Base-by-base conservation (phyloP, 345 rosid species). In the Cardiospermum halicacabum region DNA sequence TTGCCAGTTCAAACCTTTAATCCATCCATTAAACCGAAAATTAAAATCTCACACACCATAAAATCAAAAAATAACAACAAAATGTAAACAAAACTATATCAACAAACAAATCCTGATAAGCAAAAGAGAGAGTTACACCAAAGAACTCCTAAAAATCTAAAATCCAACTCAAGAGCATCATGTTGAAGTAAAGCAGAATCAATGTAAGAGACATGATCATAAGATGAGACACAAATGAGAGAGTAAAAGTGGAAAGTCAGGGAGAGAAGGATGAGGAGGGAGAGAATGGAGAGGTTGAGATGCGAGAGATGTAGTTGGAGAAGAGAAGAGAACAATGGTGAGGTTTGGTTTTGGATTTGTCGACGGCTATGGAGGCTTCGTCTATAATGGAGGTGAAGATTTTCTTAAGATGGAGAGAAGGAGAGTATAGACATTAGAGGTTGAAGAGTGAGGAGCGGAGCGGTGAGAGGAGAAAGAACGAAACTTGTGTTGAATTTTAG, bases 111-210 rank as follows among this genome's bases (percentile, higher is more conserved):
- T n/a, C n/a, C 60, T 64, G 71, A 78, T 77, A 11, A 13, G 3
- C 32, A 16, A 34, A 6, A 11, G 9, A 69, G 70, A 66, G 62
- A 76, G 96, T 85, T 89, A 94, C 99, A 94, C 96, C 97, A 95
- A 74, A 97, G 99, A 69, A 89, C 99, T 63, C 99, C 99, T 25
- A 95, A 88, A 69, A 76, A 77, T 19, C 96, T 97, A 68, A 95
- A 95, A 64, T 91, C 96, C 24, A 93, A 89, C 51, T 84, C 97
- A 45, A 87, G 78, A 2, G 93, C 96, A 30, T 89, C 96, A 40
- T 85, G 59, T 1, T 88, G 91, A 69, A 82, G 87, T 55, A 86
- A 82, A 40, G 82, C 88, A 71, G 85, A 84, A 22, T 83, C 89
- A 72, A 80, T 78, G 68, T 96, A 88, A 39, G 96, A 82, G 31